Base-by-base conservation (phyloP, 192 early-diverging fungal genomes). In the Linnemannia hyalina region DNA sequence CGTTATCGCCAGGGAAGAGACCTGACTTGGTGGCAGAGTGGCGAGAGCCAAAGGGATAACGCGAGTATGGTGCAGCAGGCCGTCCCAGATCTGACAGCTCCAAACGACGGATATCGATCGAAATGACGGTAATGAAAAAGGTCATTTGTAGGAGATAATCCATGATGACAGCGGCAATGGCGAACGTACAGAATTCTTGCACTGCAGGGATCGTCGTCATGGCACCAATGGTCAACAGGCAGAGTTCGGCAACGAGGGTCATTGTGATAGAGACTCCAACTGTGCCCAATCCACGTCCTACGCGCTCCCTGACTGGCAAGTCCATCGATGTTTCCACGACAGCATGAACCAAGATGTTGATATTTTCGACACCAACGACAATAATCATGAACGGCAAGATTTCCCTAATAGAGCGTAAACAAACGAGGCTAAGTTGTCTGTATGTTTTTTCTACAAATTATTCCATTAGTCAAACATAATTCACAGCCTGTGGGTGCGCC, bases 141-240 rank as follows among this genome's bases (percentile, higher is more conserved):
- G 96, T 95, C 78, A 97, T 92, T 79, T 96, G 94, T 70, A 97
- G 77, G n/a, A 95, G 86, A 82, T 93, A 96, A 81, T 96, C 95
- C 73, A 97, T 93, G 16, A 96, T 84, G 35, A 97, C 83, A 23
- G 94, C 90, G 6, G 94, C 89, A 20, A 91, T 88, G 1, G 90
- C 91, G 78, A 96, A 95, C 3, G 95, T 83, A 71, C 95, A 96
- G 84, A 96, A 97, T 75, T 97, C 95, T 81, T 93, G 93, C 11
- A 97, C 89, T 4, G 93, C 89, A 36, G 90, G 90, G 10, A 92
- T 88, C 18, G 90, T 90, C 47, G 92, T 93, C 32, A 86, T 86
- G 6, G 92, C 90, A 6, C 93, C 95, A 36, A 95, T 57, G 15
- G 91, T 65, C 26, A 97, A 77, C 22, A 95, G 72, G 29, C 87